Base-by-base conservation (phyloP, 1,284 basidiomycete genomes). In the Irpex rosettiformis region DNA sequence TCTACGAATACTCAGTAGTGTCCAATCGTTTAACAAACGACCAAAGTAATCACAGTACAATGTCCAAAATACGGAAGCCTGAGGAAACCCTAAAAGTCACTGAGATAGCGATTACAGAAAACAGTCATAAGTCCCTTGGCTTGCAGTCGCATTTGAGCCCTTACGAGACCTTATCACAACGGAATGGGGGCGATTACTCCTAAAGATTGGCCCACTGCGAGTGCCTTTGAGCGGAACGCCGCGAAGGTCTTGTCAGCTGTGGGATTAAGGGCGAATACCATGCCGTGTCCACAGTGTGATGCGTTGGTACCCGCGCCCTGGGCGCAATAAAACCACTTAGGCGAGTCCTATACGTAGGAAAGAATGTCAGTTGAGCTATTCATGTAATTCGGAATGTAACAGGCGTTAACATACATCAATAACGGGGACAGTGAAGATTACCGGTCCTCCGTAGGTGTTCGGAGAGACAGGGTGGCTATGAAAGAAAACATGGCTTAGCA, bases 361-460 rank as follows among this genome's bases (percentile, higher is more conserved):
- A 37, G 28, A 25, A 18, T n/a, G 21, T 48, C 11, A 57, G 56
- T 2, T 13, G 22, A 37, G 18, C 21, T 13, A 18, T 1, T 3
- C 18, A 47, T 28, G 52, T 40, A 56, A 24, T 3, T n/a, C n/a
- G n/a, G n/a, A n/a, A n/a, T n/a, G n/a, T n/a, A n/a, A 21, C 11
- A n/a, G 42, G 25, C 25, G 40, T 52, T 55, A 4, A 68, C 75
- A 47, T 64, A 80, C 75, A 66, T 81, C 77, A 68, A 75, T 83
- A 61, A 83, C 72, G 45, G 71, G 70, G 63, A 83, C 69, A 7
- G 76, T 79, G 65, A 69, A 82, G 0, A 78, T 79, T 29, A 81
- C 79, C 74, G 82, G 79, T 42, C 45, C 37, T 5, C 65, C 67
- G 25, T 77, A 76, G 4, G 73, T 72, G 57, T 65, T 65, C 45